phyloP scores from a whole-genome alignment of 177 flowering plant species.

The Tripterygium wilfordii region DNA sequence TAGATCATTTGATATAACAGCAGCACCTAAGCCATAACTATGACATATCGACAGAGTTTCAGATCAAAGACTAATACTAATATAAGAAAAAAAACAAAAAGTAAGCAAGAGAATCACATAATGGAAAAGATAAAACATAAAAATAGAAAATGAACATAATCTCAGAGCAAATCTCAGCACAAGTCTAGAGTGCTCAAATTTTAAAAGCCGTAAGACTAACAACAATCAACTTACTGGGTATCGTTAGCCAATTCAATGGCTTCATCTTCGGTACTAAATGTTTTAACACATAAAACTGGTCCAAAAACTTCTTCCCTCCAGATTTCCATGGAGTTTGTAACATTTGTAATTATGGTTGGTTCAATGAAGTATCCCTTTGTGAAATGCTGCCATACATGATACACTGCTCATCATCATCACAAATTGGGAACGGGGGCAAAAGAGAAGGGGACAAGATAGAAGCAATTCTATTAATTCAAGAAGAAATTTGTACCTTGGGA shows the following conservation, averaged over 20 bases:
- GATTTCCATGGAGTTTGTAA: constrained; percentile 90
- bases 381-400: constrained; percentile 54
- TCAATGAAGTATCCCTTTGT: constrained; percentile 76
- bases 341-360: constrained; percentile 81
- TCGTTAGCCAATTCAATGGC: constrained; percentile 94
- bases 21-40: constrained; percentile 91
- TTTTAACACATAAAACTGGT: constrained; percentile 88
- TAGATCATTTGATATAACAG: constrained; percentile 82
- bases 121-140: background rate
- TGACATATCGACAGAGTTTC: constrained; percentile 5
- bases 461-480: background rate
- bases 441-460: too few relatives aligned
- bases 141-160: too few relatives aligned
- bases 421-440: constrained; percentile 5
- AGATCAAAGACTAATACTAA: background rate
- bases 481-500: constrained; percentile 52
- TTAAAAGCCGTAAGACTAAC: background rate
- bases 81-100: background rate
- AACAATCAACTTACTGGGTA: constrained; percentile 51
- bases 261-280: constrained; percentile 84
- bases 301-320: constrained; percentile 99
- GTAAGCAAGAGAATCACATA: background rate
- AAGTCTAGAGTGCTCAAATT: too few relatives aligned
- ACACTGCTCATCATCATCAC: background rate
- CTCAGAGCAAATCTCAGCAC: too few relatives aligned